Evolutionary conservation across 345 rosid genomes (phyloP).

Genomic region (Bruguiera gymnorhiza): DNA sequence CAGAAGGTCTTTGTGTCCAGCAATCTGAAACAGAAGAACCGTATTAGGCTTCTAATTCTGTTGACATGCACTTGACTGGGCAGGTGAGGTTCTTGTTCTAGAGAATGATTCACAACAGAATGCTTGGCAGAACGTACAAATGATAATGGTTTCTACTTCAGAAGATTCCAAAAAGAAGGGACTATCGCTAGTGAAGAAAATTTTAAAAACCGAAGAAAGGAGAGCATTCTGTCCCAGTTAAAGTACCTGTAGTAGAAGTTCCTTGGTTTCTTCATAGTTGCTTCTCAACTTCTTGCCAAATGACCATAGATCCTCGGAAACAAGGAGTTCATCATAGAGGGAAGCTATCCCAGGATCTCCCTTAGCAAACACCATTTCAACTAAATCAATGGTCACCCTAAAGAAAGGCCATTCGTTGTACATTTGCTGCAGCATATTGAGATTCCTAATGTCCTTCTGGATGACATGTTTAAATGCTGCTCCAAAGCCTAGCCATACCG

Average conservation of each 20-base stretch:
- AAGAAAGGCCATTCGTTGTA: slow-evolving; percentile 95
- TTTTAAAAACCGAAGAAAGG: not conserved
- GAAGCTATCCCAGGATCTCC: slow-evolving; percentile 95
- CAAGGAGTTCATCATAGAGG: slow-evolving; percentile 79
- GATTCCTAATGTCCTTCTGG: slow-evolving; percentile 66
- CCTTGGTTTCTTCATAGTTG: slow-evolving; percentile 77
- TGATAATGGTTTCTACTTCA: too few relatives aligned
- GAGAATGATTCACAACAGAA: too few relatives aligned
- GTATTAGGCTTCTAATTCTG: not conserved
- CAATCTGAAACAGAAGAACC: slow-evolving; percentile 45
- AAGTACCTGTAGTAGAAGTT: slow-evolving; percentile 75
- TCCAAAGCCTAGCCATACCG: slow-evolving; percentile 98
- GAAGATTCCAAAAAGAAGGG: too few relatives aligned
- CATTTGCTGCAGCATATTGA: slow-evolving; percentile 83
- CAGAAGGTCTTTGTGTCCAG: slow-evolving; percentile 92
- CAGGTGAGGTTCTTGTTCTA: not conserved
- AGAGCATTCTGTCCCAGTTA: not conserved
- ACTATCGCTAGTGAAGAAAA: not conserved
- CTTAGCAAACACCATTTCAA: slow-evolving; percentile 99
- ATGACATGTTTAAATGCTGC: slow-evolving; percentile 76
- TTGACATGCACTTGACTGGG: slow-evolving; percentile 20
- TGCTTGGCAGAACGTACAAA: too few relatives aligned
- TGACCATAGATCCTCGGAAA: slow-evolving; percentile 71
- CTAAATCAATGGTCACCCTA: slow-evolving; percentile 88
- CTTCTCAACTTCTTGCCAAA: slow-evolving; percentile 71